These are phyloP conservation scores for Thinopyrum elongatum DNA, from an alignment of 176 grass and related monocot species.

Conservation along the genomic window DNA sequence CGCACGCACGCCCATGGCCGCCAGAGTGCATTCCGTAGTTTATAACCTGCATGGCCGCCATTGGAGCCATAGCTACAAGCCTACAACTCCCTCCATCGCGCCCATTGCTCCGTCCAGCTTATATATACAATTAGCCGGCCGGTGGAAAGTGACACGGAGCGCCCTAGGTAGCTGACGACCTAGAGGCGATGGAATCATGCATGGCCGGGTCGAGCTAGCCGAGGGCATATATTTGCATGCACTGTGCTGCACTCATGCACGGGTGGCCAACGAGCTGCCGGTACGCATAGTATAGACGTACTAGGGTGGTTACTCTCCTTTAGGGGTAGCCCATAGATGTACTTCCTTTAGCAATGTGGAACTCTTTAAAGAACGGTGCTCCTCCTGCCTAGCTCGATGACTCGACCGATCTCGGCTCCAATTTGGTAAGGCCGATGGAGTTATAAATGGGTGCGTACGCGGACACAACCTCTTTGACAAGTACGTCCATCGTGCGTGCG, in stretches of 20 bases:
- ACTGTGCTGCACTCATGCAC: background rate
- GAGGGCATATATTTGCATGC: background rate
- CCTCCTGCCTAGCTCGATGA: background rate
- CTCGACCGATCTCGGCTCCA: background rate
- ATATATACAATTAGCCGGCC: background rate
- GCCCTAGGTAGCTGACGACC: background rate
- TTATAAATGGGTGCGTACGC: background rate
- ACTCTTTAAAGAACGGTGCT: background rate
- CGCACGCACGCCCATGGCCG: background rate
- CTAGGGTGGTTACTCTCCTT: background rate
- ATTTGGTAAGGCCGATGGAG: background rate
- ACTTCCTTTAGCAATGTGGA: background rate
- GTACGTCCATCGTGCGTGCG: background rate
- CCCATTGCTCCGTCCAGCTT: constrained; percentile 18
- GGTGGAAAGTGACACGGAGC: constrained; percentile 39
- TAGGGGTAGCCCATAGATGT: background rate
- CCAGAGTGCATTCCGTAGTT: background rate
- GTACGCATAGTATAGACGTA: background rate
- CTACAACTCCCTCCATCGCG: background rate
- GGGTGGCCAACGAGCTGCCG: background rate
- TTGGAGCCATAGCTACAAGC: background rate
- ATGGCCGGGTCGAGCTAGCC: no score
- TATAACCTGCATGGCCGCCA: background rate
- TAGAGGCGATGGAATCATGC: background rate
- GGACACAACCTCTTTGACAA: background rate